phyloP scores from a whole-genome alignment of 164 flowering plant species.

The Platanus orientalis region DNA sequence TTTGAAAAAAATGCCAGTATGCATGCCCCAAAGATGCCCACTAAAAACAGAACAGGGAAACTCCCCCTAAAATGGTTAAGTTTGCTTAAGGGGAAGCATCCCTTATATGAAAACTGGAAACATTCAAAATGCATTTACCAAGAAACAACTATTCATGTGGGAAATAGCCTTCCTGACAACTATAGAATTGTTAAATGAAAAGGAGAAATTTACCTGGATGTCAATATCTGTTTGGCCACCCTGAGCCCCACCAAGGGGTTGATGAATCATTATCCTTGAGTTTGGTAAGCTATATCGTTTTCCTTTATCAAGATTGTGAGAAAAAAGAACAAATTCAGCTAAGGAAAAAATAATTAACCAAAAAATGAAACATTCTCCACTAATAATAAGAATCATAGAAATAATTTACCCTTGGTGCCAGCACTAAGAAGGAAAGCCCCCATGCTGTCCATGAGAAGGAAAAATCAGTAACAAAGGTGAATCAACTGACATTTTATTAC shows the following conservation, averaged over 20 bases:
- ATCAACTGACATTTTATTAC: background rate
- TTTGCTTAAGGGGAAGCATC: too few species aligned
- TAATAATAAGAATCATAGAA: background rate
- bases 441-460: conserved; percentile 55
- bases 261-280: conserved; percentile 99
- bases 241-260: conserved; percentile 97
- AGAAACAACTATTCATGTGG: too few species aligned
- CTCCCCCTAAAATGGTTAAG: too few species aligned
- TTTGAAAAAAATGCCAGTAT: too few species aligned
- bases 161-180: too few species aligned
- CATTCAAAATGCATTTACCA: too few species aligned
- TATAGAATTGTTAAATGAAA: too few species aligned
- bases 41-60: too few species aligned
- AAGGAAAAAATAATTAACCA: background rate
- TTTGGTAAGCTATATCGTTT: conserved; percentile 92
- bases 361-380: background rate
- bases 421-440: conserved; percentile 92
- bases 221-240: conserved; percentile 81
- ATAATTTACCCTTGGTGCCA: conserved; percentile 78
- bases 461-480: background rate
- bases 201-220: conserved; percentile 59
- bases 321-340: conserved; percentile 5
- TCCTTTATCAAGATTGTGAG: conserved; percentile 38
- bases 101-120: too few species aligned
- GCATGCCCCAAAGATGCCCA: too few species aligned